phyloP scores from a whole-genome alignment of 2,329 filamentous ascomycete species.

The Hymenoscyphus repandus region DNA sequence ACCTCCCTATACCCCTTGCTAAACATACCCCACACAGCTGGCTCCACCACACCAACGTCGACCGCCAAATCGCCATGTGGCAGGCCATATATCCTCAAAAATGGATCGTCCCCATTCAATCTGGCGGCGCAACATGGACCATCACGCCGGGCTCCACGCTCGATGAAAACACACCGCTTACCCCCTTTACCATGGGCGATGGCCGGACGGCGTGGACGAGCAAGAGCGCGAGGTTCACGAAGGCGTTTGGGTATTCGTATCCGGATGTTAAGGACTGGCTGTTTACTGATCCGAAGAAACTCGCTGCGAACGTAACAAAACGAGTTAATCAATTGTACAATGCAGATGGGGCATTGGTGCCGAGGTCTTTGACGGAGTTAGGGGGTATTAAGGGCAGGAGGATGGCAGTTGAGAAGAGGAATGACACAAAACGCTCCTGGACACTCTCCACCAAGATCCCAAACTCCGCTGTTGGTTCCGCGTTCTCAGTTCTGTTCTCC shows the following conservation, averaged over 20 bases:
- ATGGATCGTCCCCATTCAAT: conserved; percentile 27
- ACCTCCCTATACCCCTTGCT: too few species aligned
- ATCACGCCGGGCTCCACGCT: conserved; percentile 32
- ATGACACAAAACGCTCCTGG: neutral
- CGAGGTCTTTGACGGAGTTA: too few species aligned
- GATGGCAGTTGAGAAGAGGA: neutral
- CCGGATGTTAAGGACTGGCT: conserved; percentile 36
- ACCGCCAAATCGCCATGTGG: conserved; percentile 51
- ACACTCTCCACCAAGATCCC: neutral
- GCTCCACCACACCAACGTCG: conserved; percentile 53
- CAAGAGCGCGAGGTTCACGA: neutral
- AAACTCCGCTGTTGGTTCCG: neutral
- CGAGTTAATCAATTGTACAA: conserved; percentile 50
- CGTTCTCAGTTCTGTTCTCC: neutral
- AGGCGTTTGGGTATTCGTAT: conserved; percentile 4
- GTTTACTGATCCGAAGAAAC: conserved; percentile 43
- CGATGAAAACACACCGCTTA: conserved; percentile 34
- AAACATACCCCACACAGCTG: too few species aligned
- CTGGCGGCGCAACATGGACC: conserved; percentile 29
- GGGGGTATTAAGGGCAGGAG: neutral
- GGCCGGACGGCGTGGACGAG: conserved; percentile 44
- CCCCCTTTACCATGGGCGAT: conserved; percentile 35
- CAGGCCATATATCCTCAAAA: conserved; percentile 34
- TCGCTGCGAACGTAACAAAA: conserved; percentile 55
- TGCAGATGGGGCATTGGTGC: neutral